A percentile compares a stretch with the other conserved stretches of the same genome.
Conservation (phyloP, 2,329 filamentous ascomycete species). For the Lasiodiplodia theobromae region DNA sequence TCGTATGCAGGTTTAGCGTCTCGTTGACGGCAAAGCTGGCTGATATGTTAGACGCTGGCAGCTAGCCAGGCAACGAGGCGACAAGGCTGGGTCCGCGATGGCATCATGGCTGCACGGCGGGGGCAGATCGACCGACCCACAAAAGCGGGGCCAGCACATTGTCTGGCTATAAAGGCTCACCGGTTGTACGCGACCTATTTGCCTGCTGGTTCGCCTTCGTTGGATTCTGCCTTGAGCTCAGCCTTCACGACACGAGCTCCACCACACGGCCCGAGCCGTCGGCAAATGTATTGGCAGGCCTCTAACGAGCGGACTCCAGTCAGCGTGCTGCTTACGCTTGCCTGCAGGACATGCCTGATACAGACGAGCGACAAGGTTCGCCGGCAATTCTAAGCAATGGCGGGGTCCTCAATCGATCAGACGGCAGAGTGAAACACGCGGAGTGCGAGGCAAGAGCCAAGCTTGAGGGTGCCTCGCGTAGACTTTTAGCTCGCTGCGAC, state of each 20-base stretch:
- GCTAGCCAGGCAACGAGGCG: slow-evolving; percentile 1
- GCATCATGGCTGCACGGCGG: neutral
- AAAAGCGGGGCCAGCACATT: slow-evolving; percentile 11
- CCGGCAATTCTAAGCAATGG: neutral
- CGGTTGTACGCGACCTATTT: slow-evolving; percentile 11
- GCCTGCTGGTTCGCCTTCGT: neutral
- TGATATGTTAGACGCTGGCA: neutral
- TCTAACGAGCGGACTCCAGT: neutral
- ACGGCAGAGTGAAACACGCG: neutral
- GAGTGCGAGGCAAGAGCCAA: neutral
- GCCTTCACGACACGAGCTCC: slow-evolving; percentile 3
- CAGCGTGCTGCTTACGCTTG: slow-evolving; percentile 18
- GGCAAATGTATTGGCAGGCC: neutral
- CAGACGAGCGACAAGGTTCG: neutral
- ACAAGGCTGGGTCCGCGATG: slow-evolving; percentile 6
- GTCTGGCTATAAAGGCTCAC: slow-evolving; percentile 15
- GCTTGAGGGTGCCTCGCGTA: neutral
- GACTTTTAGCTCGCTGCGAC: neutral
- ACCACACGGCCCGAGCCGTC: slow-evolving; percentile 10
- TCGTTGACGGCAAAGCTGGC: neutral
- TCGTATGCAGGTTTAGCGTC: neutral
- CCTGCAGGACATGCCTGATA: neutral
- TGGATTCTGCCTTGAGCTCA: slow-evolving; percentile 3
- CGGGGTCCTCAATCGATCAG: neutral
- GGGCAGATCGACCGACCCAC: neutral